phyloP scores from a whole-genome alignment of 2,329 filamentous ascomycete species.

The Sclerotinia trifoliorum region DNA sequence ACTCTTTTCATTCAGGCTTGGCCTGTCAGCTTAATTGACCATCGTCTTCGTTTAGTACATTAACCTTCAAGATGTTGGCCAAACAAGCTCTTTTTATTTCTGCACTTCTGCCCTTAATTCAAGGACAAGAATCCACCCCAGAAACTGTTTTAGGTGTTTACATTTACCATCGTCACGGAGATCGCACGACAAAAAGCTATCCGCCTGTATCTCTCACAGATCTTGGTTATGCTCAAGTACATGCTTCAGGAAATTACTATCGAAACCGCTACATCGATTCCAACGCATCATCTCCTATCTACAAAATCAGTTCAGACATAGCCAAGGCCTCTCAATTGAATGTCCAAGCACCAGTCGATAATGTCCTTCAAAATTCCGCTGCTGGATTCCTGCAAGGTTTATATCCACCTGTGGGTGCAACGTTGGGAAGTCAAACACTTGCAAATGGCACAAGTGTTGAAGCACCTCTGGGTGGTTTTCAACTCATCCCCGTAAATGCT shows the following conservation, averaged over 20 bases:
- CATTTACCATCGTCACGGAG: conserved; percentile 87
- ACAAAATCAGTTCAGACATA: conserved; percentile 62
- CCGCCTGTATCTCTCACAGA: conserved; percentile 72
- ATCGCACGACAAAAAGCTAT: conserved; percentile 76
- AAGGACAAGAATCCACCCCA: conserved; percentile 38
- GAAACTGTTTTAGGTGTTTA: conserved; percentile 65
- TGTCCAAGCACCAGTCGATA: conserved; percentile 70
- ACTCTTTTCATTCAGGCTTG: background rate
- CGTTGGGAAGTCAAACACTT: conserved; percentile 57
- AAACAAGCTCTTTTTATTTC: conserved; percentile 46
- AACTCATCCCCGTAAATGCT: conserved; percentile 73
- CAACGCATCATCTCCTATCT: conserved; percentile 58
- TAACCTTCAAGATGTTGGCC: conserved; percentile 34
- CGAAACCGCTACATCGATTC: conserved; percentile 70
- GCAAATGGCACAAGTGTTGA: conserved; percentile 67
- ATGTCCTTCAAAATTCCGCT: conserved; percentile 77
- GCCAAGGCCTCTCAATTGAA: conserved; percentile 69
- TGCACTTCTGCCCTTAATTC: conserved; percentile 42
- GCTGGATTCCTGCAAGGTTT: conserved; percentile 79
- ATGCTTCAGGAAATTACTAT: conserved; percentile 71
- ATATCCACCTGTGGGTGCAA: conserved; percentile 70
- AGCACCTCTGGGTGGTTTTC: conserved; percentile 74
- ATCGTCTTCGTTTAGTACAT: background rate
- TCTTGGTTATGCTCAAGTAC: conserved; percentile 75
- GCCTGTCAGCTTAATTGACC: background rate